phyloP scores from a whole-genome alignment of 345 rosid species.

The Iberis pinnata region DNA sequence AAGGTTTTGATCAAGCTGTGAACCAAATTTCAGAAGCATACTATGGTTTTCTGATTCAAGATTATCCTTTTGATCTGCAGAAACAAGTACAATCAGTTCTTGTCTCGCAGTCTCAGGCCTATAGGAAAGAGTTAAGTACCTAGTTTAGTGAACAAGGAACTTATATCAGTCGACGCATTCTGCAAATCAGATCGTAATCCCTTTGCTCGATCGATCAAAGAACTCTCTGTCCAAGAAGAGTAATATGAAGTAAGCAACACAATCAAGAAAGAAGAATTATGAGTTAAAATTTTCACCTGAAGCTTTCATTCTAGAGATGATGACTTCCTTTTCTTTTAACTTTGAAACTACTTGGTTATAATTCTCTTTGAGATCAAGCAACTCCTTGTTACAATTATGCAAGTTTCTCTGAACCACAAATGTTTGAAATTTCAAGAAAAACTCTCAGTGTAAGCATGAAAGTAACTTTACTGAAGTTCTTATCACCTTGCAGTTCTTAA shows the following conservation, averaged over 20 bases:
- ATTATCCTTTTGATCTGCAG: constrained; percentile 59
- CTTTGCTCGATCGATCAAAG: constrained; percentile 57
- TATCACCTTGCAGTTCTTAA: constrained; percentile 65
- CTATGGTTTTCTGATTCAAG: constrained; percentile 70
- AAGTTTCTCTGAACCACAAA: constrained; percentile 46
- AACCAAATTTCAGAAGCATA: constrained; percentile 69
- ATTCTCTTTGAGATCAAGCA: constrained; percentile 56
- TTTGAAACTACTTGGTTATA: constrained; percentile 35
- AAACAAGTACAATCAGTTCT: constrained; percentile 11
- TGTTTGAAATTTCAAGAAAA: constrained; percentile 11
- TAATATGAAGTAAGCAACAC: background rate
- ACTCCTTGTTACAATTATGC: constrained; percentile 45
- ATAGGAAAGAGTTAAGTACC: constrained; percentile 40
- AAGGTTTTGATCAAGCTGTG: constrained; percentile 73
- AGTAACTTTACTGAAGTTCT: constrained; percentile 1
- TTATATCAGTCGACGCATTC: constrained; percentile 72
- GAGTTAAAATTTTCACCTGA: constrained; percentile 44
- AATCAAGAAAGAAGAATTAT: constrained; percentile 4
- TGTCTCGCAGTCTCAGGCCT: background rate
- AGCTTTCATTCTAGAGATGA: constrained; percentile 48
- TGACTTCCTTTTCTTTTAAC: constrained; percentile 50
- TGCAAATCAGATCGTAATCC: constrained; percentile 60
- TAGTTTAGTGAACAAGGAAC: constrained; percentile 57
- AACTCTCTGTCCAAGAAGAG: constrained; percentile 42
- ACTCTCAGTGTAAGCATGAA: constrained; percentile 6